These are phyloP conservation scores for Papilionanthe hybrid DNA, from an alignment of 116 monocot genomes.

Conservation along the genomic window DNA sequence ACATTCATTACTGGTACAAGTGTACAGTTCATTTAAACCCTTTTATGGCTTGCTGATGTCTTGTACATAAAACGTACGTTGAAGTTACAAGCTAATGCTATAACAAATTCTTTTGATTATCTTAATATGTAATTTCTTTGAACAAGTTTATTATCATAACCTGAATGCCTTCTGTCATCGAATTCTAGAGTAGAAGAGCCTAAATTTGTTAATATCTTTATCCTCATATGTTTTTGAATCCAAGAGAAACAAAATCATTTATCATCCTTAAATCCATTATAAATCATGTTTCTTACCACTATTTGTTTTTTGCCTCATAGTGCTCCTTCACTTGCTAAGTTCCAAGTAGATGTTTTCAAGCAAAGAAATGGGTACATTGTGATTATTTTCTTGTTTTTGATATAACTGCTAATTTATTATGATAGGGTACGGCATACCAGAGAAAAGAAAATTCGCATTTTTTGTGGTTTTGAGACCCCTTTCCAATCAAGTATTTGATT, in stretches of 20 bases:
- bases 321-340: neutral
- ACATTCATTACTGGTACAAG: too few species aligned
- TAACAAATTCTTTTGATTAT: too few species aligned
- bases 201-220: neutral
- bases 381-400: neutral
- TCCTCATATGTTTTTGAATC: neutral
- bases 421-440: neutral
- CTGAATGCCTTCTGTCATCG: neutral
- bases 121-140: too few species aligned
- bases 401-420: neutral
- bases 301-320: neutral
- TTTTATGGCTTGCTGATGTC: too few species aligned
- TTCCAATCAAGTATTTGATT: neutral
- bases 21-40: too few species aligned
- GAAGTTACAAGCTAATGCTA: too few species aligned
- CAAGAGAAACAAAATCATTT: neutral
- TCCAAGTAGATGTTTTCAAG: neutral
- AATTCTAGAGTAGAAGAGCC: neutral
- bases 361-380: neutral
- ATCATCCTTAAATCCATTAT: too few species aligned
- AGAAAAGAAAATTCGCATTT: neutral
- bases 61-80: too few species aligned
- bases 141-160: neutral
- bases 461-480: neutral
- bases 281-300: neutral